Conservation (phyloP, 192 early-diverging fungal species). For the Geranomyces variabilis region DNA sequence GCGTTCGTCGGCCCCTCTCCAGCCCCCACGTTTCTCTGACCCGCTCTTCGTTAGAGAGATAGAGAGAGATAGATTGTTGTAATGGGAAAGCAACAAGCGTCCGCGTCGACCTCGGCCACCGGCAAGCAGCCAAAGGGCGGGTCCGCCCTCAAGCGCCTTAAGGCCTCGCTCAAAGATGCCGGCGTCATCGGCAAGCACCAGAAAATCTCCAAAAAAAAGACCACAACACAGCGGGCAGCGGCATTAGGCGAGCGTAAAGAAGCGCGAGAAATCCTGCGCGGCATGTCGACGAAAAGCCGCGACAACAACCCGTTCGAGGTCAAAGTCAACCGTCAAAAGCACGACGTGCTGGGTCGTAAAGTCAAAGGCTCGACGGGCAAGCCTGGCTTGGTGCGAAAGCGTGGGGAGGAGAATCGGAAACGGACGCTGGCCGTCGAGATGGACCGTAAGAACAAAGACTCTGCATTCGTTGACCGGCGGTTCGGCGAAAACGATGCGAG, state of each 20-base stretch:
- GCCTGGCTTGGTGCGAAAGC: constrained; percentile 78
- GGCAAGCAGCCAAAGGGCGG: constrained; percentile 31
- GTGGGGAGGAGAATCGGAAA: constrained; percentile 83
- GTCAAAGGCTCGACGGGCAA: constrained; percentile 81
- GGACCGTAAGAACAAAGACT: constrained; percentile 65
- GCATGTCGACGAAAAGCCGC: constrained; percentile 21
- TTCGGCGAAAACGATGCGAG: constrained; percentile 90
- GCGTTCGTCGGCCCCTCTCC: no score
- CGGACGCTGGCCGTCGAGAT: constrained; percentile 82
- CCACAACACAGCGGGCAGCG: constrained; percentile 44
- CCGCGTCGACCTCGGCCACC: neutral
- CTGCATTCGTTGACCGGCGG: constrained; percentile 86
- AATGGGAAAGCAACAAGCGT: no score
- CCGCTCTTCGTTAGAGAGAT: no score
- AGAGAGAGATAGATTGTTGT: no score
- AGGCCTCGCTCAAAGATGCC: constrained; percentile 72
- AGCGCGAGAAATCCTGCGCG: constrained; percentile 32
- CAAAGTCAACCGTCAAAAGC: constrained; percentile 78
- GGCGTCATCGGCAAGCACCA: constrained; percentile 77
- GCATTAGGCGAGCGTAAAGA: constrained; percentile 36
- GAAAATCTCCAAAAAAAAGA: constrained; percentile 71
- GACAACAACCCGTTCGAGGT: constrained; percentile 90
- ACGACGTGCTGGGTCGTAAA: constrained; percentile 80
- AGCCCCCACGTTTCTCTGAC: no score
- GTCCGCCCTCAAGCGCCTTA: constrained; percentile 84